Conservation (phyloP, 2,329 filamentous ascomycete species). For the Didymella sp. region DNA sequence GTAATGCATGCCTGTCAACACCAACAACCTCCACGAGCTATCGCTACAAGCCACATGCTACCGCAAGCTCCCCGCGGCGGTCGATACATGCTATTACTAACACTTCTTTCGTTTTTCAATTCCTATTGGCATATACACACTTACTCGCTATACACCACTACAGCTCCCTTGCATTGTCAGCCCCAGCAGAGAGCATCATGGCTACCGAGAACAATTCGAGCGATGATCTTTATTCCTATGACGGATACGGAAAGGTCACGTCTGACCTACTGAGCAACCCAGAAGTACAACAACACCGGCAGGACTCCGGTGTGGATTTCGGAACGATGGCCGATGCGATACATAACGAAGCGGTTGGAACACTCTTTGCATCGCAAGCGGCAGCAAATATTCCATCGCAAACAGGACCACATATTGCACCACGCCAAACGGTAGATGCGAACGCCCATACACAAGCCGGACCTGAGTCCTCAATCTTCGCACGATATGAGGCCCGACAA, state of each 20-base stretch:
- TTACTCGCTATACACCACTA: neutral
- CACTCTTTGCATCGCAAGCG: neutral
- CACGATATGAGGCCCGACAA: neutral
- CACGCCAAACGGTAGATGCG: neutral
- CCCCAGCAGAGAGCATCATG: neutral
- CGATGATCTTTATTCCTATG: conserved; percentile 3
- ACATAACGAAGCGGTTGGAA: neutral
- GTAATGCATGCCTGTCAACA: neutral
- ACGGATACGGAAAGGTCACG: neutral
- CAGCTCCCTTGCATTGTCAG: neutral
- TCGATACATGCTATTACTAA: neutral
- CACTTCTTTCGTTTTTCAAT: neutral
- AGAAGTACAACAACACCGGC: neutral
- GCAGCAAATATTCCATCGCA: neutral
- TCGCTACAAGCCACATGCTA: neutral
- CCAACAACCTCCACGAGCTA: neutral
- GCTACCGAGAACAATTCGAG: neutral
- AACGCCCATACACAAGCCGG: neutral
- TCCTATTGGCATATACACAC: neutral
- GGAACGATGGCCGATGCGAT: neutral
- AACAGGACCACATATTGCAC: neutral
- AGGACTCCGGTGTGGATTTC: conserved; percentile 1
- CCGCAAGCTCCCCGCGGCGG: neutral
- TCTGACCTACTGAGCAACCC: neutral
- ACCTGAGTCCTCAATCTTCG: neutral